Evolutionary conservation across 352 stramenopile species (phyloP), one percentile per base, ranked within the genome.

Genomic region (Phytophthora fragariaefolia): DNA sequence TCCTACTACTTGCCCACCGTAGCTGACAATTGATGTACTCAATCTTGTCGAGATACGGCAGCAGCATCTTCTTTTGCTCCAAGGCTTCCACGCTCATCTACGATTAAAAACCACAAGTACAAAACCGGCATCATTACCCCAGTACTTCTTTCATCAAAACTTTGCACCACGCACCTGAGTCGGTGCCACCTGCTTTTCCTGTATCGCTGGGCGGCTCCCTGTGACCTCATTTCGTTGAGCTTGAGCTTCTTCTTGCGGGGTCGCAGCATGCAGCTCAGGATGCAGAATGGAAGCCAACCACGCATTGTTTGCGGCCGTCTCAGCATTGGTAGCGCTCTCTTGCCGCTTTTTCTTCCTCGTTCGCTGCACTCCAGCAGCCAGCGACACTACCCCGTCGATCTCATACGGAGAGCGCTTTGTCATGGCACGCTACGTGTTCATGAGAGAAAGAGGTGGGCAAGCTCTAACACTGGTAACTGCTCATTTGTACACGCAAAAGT

Each of bases 11-110:
- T 43, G 20, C 75, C 51, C 63, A 87, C 71, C 75, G 77, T 48
- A 95, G 66, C 61, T 95, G 83, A 43, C 77, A 83, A 66, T 93
- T 93, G 58, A 95, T 92, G 64, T 95, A 95, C 69, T 95, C 87
- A 49, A 95, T 93, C 71, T 93, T 90, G 62, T 95, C 82, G 26
- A 95, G 63, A 48, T 94, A 95, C 40, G 87, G 87, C 24, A 95
- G 72, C 50, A 94, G 54, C 80, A 87, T 88, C 43, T 91, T 92
- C 72, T 94, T 95, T 38, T 92, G 80, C 61, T 90, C 82, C 3
- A 92, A 57, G 22, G 53, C 66, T 42, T 87, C 69, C 13, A 88
- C 76, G 28, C 74, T 90, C 80, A 91, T 87, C 69, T 82, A 58
- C 43, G 22, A n/a, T n/a, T n/a, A n/a, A n/a, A n/a, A n/a, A 20